phyloP scores from a whole-genome alignment of 2,329 filamentous ascomycete genomes.

The Stromatinia cepivora region DNA sequence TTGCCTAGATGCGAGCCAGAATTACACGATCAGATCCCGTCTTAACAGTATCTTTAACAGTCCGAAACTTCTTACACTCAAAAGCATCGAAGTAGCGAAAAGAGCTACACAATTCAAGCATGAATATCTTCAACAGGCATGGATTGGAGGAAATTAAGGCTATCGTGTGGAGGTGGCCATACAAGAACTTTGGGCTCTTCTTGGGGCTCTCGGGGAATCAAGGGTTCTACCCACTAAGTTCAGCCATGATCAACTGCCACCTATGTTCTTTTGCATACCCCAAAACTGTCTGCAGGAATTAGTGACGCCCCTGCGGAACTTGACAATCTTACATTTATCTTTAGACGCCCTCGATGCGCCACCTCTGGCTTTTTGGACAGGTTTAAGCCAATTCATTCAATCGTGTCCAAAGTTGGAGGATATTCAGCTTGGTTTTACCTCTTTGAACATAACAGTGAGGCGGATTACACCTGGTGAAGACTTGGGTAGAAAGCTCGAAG shows the following conservation, averaged over 20 bases:
- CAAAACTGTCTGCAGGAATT: not conserved
- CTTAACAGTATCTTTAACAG: not conserved
- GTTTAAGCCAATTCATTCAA: not conserved
- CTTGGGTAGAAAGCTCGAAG: constrained; percentile 4
- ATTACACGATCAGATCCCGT: not conserved
- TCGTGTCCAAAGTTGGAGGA: not conserved
- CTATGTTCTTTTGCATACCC: constrained; percentile 1
- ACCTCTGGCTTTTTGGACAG: constrained; percentile 2
- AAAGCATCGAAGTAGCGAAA: not conserved
- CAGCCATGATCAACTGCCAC: constrained; percentile 8
- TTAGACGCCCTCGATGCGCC: not conserved
- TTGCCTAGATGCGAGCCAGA: constrained; percentile 1
- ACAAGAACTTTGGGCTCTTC: not conserved
- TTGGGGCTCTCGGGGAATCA: not conserved
- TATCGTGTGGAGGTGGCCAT: not conserved
- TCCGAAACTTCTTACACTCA: not conserved
- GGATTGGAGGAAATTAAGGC: not conserved
- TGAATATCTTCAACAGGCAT: not conserved
- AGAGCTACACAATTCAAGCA: not conserved
- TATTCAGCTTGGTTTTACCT: not conserved
- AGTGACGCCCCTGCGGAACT: not conserved
- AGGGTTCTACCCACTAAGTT: not conserved
- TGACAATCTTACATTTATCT: not conserved
- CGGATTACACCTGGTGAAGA: not conserved
- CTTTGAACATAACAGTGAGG: too few relatives aligned